These are phyloP conservation scores for Ambispora gerdemannii DNA, from an alignment of 192 early-diverging fungal species.

Conservation along the genomic window DNA sequence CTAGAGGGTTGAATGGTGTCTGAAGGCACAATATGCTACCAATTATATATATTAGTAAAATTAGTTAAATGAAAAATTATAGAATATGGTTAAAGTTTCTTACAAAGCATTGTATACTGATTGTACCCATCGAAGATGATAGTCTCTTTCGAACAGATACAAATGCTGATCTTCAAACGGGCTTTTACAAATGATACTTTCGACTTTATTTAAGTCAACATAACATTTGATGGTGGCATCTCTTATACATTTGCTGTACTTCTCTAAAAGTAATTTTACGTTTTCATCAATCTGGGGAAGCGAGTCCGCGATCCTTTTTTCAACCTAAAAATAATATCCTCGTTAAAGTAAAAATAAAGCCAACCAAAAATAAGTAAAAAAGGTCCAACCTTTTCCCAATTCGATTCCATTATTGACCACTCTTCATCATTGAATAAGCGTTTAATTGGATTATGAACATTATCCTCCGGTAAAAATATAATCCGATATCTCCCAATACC, in stretches of 20 bases:
- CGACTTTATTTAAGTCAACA: conserved; percentile 26
- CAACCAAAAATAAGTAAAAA: conserved; percentile 23
- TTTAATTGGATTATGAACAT: conserved; percentile 7
- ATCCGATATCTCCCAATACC: conserved; percentile 20
- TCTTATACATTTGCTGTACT: conserved; percentile 26
- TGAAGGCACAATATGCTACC: conserved; percentile 29
- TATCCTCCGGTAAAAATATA: conserved; percentile 9
- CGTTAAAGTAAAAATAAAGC: conserved; percentile 14
- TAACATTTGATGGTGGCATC: conserved; percentile 25
- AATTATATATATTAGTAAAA: conserved; percentile 27
- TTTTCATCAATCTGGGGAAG: conserved; percentile 25
- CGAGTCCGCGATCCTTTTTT: conserved; percentile 23
- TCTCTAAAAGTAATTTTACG: conserved; percentile 28
- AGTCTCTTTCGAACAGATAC: conserved; percentile 28
- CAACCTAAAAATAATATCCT: conserved; percentile 26
- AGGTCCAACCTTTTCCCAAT: neutral
- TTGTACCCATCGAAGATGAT: conserved; percentile 24
- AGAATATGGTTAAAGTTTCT: conserved; percentile 21
- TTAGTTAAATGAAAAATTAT: conserved; percentile 21
- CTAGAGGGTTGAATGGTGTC: conserved; percentile 19
- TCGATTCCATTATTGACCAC: conserved; percentile 17
- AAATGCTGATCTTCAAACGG: conserved; percentile 27
- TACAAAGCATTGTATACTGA: conserved; percentile 25
- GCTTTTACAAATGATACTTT: conserved; percentile 17
- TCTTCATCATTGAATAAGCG: conserved; percentile 7